A percentile compares a stretch with the other conserved stretches of the same genome.
phyloP scores from a whole-genome alignment of 768 basidiomycete species.

The Mycena haematopus region DNA sequence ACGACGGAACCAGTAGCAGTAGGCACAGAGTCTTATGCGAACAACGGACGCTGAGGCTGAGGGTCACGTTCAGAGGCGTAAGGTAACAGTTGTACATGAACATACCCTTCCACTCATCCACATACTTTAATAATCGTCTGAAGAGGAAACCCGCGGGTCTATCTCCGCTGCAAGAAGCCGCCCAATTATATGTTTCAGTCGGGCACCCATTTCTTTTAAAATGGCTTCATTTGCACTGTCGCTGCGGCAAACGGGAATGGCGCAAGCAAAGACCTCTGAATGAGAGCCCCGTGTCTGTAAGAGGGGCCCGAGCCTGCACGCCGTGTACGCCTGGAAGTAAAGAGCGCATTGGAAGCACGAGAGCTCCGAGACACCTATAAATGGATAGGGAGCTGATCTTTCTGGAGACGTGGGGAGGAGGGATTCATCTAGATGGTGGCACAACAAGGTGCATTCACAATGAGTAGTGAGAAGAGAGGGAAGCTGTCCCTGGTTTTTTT shows the following conservation, averaged over 20 bases:
- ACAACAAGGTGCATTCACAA: conserved; percentile 15
- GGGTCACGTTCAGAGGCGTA: no score
- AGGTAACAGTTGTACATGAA: no score
- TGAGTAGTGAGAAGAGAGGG: conserved; percentile 16
- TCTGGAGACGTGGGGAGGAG: conserved; percentile 11
- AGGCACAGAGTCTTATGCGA: no score
- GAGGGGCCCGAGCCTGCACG: conserved; percentile 15
- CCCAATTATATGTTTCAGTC: conserved; percentile 15
- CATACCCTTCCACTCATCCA: no score
- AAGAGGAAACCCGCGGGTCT: no score
- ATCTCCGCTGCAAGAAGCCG: conserved; percentile 10
- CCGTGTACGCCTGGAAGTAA: conserved; percentile 20
- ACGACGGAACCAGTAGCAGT: no score
- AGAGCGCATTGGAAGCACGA: conserved; percentile 22
- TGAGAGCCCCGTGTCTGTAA: conserved; percentile 19
- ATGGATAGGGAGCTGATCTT: conserved; percentile 13
- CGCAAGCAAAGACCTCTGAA: conserved; percentile 10
- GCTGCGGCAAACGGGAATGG: conserved; percentile 6
- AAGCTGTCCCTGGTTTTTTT: conserved; percentile 3
- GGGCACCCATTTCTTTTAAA: conserved; percentile 11
- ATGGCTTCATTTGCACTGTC: conserved; percentile 12
- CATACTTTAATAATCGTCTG: no score
- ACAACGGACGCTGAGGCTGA: no score
- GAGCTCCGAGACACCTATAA: conserved; percentile 17
- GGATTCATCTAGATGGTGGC: conserved; percentile 12